Conservation (phyloP, 1,284 basidiomycete genomes). For the Pseudozyma hubeiensis region DNA sequence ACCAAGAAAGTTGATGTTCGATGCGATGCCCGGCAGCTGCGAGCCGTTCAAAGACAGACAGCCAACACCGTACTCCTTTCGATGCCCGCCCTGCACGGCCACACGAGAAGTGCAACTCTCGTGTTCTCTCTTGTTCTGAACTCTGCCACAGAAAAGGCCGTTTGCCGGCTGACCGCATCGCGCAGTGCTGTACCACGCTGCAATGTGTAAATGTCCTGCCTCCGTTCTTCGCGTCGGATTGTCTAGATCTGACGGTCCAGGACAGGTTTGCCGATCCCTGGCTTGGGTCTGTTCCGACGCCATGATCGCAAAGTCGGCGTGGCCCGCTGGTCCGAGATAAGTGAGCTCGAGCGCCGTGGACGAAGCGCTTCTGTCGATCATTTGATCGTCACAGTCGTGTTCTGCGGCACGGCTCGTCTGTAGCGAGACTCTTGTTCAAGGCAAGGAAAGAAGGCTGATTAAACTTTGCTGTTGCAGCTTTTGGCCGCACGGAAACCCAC, state of each 20-base stretch:
- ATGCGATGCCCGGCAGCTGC: constrained; percentile 21
- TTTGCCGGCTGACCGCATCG: no score
- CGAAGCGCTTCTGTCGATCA: no score
- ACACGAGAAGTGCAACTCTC: not conserved
- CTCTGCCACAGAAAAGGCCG: not conserved
- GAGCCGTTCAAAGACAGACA: constrained; percentile 21
- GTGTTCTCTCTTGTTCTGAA: not conserved
- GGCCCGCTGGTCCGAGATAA: no score
- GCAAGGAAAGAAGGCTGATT: no score
- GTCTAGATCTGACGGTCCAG: not conserved
- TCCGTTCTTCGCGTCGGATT: no score
- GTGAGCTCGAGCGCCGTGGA: no score
- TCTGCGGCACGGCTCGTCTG: no score
- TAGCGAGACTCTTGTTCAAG: no score
- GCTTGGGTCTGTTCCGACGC: not conserved
- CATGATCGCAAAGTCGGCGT: constrained; percentile 8
- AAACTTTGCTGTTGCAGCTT: no score
- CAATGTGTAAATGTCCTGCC: no score
- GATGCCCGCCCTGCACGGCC: constrained; percentile 1
- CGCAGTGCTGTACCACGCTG: not conserved
- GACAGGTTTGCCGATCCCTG: constrained; percentile 13
- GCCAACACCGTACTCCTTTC: not conserved
- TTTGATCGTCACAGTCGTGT: no score
- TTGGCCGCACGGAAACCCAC: no score
- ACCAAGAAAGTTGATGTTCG: not conserved